These are phyloP conservation scores for Diaporthe sp. DNA, from an alignment of 2,329 filamentous ascomycete genomes.

Conservation along the genomic window DNA sequence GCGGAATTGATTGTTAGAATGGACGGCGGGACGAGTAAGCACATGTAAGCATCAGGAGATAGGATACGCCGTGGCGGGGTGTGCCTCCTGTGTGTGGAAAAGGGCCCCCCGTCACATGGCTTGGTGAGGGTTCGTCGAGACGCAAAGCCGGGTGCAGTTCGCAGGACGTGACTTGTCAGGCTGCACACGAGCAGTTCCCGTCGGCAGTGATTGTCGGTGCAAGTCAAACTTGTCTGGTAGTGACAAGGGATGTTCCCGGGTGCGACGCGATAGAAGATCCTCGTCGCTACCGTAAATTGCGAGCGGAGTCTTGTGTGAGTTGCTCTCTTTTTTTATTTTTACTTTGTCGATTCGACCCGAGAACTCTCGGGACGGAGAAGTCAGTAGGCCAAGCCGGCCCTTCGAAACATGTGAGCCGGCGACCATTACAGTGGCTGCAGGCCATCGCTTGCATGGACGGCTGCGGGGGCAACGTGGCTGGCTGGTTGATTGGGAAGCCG, in stretches of 20 bases:
- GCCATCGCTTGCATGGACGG: background rate
- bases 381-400: background rate
- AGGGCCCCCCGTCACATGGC: background rate
- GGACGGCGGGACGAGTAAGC: background rate
- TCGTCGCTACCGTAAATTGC: conserved; percentile 1
- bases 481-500: background rate
- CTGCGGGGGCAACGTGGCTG: background rate
- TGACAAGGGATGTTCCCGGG: background rate
- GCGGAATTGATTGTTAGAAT: background rate
- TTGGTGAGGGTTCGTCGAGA: background rate
- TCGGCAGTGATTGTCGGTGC: conserved; percentile 4
- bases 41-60: background rate
- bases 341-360: background rate
- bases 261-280: conserved; percentile 7
- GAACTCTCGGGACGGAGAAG: background rate
- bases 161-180: conserved; percentile 14
- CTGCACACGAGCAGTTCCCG: conserved; percentile 12
- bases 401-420: background rate
- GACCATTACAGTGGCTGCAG: background rate
- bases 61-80: conserved; percentile 1
- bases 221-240: background rate
- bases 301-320: background rate
- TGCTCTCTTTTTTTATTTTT: background rate
- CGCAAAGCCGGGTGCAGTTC: background rate
- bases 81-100: background rate